phyloP scores from a whole-genome alignment of 2,329 filamentous ascomycete species.

The Hypocrella siamensis region DNA sequence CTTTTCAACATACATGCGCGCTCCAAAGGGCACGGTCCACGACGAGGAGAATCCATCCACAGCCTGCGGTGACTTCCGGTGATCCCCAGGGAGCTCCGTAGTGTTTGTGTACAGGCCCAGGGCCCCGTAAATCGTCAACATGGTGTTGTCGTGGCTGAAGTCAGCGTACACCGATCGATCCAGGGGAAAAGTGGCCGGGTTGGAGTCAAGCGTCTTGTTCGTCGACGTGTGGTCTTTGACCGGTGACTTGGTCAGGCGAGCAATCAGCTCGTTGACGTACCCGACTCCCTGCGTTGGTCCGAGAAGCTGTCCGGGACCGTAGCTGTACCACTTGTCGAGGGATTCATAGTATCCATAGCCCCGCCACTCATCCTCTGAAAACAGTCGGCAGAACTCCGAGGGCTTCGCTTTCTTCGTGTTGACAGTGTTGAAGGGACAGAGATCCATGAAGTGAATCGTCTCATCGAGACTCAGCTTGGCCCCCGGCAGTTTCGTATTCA shows the following conservation, averaged over 20 bases:
- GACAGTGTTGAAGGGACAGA: constrained; percentile 78
- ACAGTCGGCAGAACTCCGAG: constrained; percentile 63
- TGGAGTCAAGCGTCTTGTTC: constrained; percentile 60
- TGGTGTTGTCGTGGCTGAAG: constrained; percentile 84
- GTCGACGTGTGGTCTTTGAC: constrained; percentile 61
- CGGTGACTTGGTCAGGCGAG: constrained; percentile 53
- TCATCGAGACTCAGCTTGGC: constrained; percentile 48
- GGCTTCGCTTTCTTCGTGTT: constrained; percentile 32
- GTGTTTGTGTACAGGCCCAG: constrained; percentile 64
- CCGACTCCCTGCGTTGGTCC: constrained; percentile 78
- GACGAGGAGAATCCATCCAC: constrained; percentile 57
- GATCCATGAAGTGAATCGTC: constrained; percentile 64
- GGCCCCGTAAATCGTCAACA: constrained; percentile 61
- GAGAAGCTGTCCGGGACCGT: constrained; percentile 58
- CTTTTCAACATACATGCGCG: constrained; percentile 76
- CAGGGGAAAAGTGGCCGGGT: constrained; percentile 58
- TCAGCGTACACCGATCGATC: constrained; percentile 60
- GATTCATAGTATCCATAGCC: constrained; percentile 70
- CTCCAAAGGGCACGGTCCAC: constrained; percentile 72
- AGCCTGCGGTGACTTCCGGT: constrained; percentile 31
- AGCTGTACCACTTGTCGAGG: constrained; percentile 74
- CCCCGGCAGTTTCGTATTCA: constrained; percentile 54
- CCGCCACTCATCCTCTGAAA: constrained; percentile 57
- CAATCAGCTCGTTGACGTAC: constrained; percentile 75
- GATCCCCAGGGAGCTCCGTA: constrained; percentile 31